phyloP scores from a whole-genome alignment of 2,329 filamentous ascomycete species.

The Aspergillus sp. region DNA sequence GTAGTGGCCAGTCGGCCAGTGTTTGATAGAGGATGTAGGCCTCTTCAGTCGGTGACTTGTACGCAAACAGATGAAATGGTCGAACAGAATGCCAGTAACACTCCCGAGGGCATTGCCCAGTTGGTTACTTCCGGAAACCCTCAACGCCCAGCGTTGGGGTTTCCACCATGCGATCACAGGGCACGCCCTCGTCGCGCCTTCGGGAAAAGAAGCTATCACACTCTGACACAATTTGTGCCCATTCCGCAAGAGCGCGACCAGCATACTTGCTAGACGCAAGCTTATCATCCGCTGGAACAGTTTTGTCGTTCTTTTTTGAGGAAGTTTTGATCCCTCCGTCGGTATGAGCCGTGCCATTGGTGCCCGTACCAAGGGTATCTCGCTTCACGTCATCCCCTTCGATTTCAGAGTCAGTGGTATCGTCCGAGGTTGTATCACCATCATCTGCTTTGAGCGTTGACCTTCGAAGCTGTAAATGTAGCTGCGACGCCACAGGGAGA shows the following conservation, averaged over 20 bases:
- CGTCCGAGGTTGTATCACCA: conserved; percentile 26
- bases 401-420: conserved; percentile 17
- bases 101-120: background rate
- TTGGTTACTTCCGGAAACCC: conserved; percentile 51
- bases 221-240: conserved; percentile 61
- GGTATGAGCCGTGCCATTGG: background rate
- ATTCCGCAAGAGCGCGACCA: conserved; percentile 65
- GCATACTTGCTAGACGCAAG: conserved; percentile 55
- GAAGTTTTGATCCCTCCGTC: conserved; percentile 9
- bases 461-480: conserved; percentile 48
- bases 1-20: background rate
- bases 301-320: conserved; percentile 5
- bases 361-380: conserved; percentile 9
- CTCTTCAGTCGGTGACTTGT: background rate
- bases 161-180: conserved; percentile 57
- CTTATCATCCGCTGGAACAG: conserved; percentile 25
- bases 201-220: conserved; percentile 65
- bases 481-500: conserved; percentile 57
- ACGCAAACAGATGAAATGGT: background rate
- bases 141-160: conserved; percentile 64
- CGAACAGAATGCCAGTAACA: background rate
- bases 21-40: background rate
- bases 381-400: conserved; percentile 16
- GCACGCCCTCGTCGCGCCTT: conserved; percentile 62
- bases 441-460: conserved; percentile 25